Evolutionary conservation across 495 filamentous ascomycete species (phyloP), one percentile per base, ranked within the genome.

Genomic region (Daldinia childiae): DNA sequence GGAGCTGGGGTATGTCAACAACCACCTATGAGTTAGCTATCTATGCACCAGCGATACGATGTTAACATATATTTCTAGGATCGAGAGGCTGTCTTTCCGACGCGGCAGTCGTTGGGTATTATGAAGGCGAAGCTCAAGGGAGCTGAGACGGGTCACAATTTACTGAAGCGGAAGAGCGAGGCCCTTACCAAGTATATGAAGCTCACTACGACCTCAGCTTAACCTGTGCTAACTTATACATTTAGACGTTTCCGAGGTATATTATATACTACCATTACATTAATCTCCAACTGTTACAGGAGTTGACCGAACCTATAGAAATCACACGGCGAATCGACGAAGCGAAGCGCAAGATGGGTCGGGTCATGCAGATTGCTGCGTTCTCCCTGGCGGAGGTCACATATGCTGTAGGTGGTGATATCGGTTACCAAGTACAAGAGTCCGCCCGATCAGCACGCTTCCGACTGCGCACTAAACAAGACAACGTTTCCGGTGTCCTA

Each of bases 121-220:
- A 99, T 99, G 96, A 98, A 99, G 83, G 89, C 90, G 68, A 99
- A 99, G 87, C 89, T 99, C 75, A 99, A 99, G 83, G 95, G 95
- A 50, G 95, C 95, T 58, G 92, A 97, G 80, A 94, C 86, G 26
- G 93, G 93, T 21, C 93, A 97, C 83, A 93, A 85, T 77, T 82
- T 97, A 71, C 82, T 97, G 52, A 97, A 97, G 85, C 86, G 93
- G 79, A 97, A 97, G 85, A 94, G 92, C 80, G 95, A 99, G 82
- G 93, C 93, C 66, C 85, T 98, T 43, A 93, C 93, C 45, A 97
- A 97, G 89, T 92, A 83, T 32, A 83, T 74, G 14, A 59, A 38
- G 6, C 48, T 39, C 24, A 41, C 58, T 50, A 36, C 34, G 11
- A 36, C 12, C 6, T 6, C 29, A n/a, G 9, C 6, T 24, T 8